These are phyloP conservation scores for Gomphus bonarii DNA, from an alignment of 1,284 basidiomycete genomes.

Conservation along the genomic window DNA sequence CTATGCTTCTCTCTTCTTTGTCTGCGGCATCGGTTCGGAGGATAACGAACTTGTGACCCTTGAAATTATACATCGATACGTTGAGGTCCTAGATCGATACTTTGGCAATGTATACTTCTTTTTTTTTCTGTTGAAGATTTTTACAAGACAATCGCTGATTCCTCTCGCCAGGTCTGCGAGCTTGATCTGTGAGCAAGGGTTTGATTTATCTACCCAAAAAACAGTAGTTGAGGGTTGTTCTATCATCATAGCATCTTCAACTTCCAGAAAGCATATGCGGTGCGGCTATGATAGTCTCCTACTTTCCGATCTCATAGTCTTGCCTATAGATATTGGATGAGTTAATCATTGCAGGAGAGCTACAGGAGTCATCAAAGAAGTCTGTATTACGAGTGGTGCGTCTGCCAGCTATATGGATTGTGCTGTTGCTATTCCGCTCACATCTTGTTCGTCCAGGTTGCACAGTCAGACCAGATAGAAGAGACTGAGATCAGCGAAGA, in stretches of 20 bases:
- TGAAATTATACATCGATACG: conserved; percentile 97
- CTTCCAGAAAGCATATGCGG: conserved; percentile 95
- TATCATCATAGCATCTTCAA: conserved; percentile 74
- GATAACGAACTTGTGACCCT: conserved; percentile 93
- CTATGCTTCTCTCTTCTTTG: conserved; percentile 98
- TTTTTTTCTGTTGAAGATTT: not conserved
- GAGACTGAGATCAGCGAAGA: conserved; percentile 77
- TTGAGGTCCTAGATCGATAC: conserved; percentile 97
- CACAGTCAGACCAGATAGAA: conserved; percentile 69
- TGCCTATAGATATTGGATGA: conserved; percentile 81
- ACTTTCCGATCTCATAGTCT: conserved; percentile 7
- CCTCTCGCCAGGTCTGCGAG: conserved; percentile 74
- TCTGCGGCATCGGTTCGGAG: conserved; percentile 78
- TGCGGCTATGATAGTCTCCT: conserved; percentile 26
- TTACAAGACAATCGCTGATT: not conserved
- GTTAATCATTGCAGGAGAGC: conserved; percentile 93
- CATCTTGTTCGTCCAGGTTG: conserved; percentile 41
- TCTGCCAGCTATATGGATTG: conserved; percentile 9
- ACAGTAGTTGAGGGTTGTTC: not conserved
- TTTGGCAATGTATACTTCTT: conserved; percentile 90
- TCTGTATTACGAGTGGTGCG: conserved; percentile 81
- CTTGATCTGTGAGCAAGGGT: conserved; percentile 69
- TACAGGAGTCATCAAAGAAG: conserved; percentile 99
- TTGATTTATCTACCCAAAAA: not conserved
- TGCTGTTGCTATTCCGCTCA: not conserved